These are phyloP conservation scores for Fusarium succisae DNA, from an alignment of 2,329 filamentous ascomycete genomes.

Conservation along the genomic window DNA sequence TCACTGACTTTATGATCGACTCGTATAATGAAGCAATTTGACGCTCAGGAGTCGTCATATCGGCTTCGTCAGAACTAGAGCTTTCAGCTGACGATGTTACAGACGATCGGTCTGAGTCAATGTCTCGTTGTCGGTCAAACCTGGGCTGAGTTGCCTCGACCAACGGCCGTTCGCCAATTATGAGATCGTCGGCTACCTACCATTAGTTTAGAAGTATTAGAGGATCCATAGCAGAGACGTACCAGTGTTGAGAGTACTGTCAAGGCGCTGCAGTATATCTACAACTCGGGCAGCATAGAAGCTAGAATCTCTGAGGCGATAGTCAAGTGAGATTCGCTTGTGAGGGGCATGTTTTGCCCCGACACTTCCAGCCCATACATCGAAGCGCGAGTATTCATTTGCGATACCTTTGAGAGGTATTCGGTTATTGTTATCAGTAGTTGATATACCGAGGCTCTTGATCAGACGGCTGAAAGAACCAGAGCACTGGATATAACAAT, in stretches of 20 bases:
- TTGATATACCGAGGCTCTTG: not conserved
- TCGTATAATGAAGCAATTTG: not conserved
- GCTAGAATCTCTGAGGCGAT: not conserved
- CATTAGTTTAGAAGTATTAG: not conserved
- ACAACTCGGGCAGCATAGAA: not conserved
- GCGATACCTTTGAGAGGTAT: not conserved
- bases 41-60: not conserved
- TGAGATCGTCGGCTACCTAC: accelerated
- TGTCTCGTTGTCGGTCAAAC: not conserved
- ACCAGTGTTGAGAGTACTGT: not conserved
- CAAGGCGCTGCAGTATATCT: not conserved
- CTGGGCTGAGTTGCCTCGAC: not conserved
- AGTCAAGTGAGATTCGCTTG: not conserved
- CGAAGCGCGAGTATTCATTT: not conserved
- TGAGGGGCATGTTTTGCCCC: not conserved
- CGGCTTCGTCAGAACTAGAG: not conserved
- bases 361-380: not conserved
- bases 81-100: not conserved
- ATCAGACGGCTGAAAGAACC: not conserved
- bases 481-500: not conserved
- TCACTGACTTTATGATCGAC: not conserved
- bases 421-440: not conserved
- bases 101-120: not conserved
- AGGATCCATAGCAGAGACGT: not conserved
- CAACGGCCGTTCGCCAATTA: not conserved